Base-by-base conservation (phyloP, 2,329 filamentous ascomycete genomes). In the Onygena corvina region DNA sequence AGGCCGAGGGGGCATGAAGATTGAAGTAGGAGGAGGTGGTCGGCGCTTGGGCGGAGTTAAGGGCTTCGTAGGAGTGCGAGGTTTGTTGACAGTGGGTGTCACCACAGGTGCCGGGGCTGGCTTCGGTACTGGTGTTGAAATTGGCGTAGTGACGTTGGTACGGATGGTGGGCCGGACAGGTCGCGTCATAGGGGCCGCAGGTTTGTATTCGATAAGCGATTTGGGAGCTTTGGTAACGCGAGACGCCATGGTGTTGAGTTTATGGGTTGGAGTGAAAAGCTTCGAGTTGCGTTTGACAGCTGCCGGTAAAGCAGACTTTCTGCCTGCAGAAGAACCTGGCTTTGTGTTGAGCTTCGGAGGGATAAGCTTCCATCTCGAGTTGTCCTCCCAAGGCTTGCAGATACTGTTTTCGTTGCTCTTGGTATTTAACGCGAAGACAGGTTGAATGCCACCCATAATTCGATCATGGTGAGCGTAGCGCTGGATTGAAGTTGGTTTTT, bases 121-220 rank as follows among this genome's bases (percentile, higher is more conserved):
- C 7, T 18, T 30, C 30, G 14, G 2, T 20, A 12, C 1, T 23
- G 16, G 36, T 2, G 27, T 5, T n/a, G 20, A 23, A 2, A 23
- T 21, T 25, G 12, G 4, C 16, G 21, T 42, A 3, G 38, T 25
- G 14, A 2, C 4, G 21, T 27, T 42, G 38, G 9, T 27, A 23
- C 38, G 38, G 27, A 42, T 4, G 3, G 5, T 8, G 9, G 38
- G 38, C 4, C 38, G 9, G 9, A 27, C n/a, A 27, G 38, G 1
- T 5, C 21, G 20, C 12, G 9, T 33, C 2, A 20, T 31, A 16
- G 42, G 20, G 25, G 3, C 14, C 2, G 14, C 25, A n/a, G 57
- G 61, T 16, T 64, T 63, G 48, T 68, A 65, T 52, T 72, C 67
- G n/a, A 72, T 59, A 18, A 72, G 58, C 6, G 62, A 62, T 16